Conservation (phyloP, 352 stramenopile genomes). For the Discostella stelligera region DNA sequence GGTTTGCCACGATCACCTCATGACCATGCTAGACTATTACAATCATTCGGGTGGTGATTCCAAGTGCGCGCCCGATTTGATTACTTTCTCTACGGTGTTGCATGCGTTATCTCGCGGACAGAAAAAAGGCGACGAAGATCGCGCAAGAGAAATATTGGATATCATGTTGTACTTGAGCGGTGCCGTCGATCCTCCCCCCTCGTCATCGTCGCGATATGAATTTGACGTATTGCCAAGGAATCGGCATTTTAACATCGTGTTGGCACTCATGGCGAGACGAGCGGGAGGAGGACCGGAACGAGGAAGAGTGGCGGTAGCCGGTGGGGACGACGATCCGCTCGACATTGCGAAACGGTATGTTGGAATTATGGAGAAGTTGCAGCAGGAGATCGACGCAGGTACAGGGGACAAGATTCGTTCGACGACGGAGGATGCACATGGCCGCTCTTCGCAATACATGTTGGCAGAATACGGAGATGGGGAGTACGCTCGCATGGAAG, state of each 20-base stretch:
- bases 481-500: neutral
- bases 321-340: neutral
- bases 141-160: conserved; percentile 31
- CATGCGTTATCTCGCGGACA: conserved; percentile 21
- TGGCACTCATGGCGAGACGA: conserved; percentile 16
- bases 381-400: conserved; percentile 1
- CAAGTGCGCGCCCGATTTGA: conserved; percentile 39
- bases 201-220: neutral
- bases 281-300: neutral
- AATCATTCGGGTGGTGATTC: conserved; percentile 15
- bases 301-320: neutral
- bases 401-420: neutral
- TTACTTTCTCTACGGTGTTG: conserved; percentile 49
- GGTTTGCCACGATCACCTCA: conserved; percentile 21
- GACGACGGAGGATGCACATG: neutral
- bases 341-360: conserved; percentile 22
- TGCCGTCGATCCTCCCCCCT: neutral
- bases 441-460: neutral
- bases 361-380: conserved; percentile 28
- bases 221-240: conserved; percentile 3
- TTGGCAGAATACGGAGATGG: neutral
- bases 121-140: conserved; percentile 3
- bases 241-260: conserved; percentile 26
- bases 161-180: conserved; percentile 43
- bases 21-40: conserved; percentile 36